Evolutionary conservation across 805 yeast species (phyloP).

Genomic region (Hanseniaspora lindneri): DNA sequence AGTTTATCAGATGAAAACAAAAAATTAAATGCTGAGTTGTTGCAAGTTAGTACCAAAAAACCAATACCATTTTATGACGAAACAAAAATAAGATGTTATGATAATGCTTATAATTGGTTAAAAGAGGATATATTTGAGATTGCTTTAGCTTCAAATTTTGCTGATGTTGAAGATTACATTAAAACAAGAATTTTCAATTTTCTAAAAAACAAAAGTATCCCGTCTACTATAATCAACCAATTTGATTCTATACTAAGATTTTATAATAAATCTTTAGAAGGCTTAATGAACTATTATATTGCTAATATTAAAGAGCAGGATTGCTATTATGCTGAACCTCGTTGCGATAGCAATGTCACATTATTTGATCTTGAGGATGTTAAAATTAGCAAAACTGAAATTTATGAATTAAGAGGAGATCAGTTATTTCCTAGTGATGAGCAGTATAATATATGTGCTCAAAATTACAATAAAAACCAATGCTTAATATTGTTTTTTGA

Average conservation of each 20-base stretch:
- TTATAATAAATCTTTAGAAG: neutral
- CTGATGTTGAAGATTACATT: neutral
- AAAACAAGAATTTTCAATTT: neutral
- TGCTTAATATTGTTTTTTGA: neutral
- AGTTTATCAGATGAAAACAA: neutral
- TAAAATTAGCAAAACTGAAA: neutral
- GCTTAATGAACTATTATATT: neutral
- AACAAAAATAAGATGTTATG: constrained; percentile 7
- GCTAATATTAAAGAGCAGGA: neutral
- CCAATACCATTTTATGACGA: neutral
- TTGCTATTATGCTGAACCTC: neutral
- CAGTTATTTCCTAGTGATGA: neutral
- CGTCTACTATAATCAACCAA: neutral
- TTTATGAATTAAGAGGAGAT: neutral
- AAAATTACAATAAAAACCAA: neutral
- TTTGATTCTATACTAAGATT: neutral
- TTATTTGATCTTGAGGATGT: constrained; percentile 1
- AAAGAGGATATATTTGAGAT: constrained; percentile 3
- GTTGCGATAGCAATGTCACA: constrained; percentile 13
- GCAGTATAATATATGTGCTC: neutral
- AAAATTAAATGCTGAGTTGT: neutral
- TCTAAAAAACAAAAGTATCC: neutral
- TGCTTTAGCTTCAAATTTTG: neutral
- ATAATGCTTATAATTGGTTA: constrained; percentile 8
- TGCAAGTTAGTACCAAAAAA: neutral